Base-by-base conservation (phyloP, 163 green algal genomes). In the Chlamydomonas reinhardtii region DNA sequence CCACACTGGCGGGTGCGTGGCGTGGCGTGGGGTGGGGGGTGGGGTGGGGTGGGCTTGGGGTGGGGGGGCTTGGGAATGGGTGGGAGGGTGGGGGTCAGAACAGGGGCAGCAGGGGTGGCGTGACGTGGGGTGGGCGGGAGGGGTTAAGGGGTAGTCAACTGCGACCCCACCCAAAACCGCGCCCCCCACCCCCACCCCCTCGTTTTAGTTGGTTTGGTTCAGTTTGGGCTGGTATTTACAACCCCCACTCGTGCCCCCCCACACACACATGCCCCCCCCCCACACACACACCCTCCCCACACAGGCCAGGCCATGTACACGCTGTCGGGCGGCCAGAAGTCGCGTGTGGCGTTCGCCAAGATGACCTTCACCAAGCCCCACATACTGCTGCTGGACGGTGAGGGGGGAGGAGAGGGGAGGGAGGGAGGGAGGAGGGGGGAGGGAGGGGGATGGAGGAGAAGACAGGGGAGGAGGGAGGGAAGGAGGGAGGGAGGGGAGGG, bases 311-410 rank as follows among this genome's bases (percentile, higher is more conserved):
- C 92, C 85, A 75, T 96, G 61, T 94, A 94, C 83, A 95, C 94
- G 54, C 86, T 98, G n/a, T 96, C 90, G 14, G 96, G 96, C 22
- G 96, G 96, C 2, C 96, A 98, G 90, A 96, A 97, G 91, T 95
- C 89, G 81, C 88, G 96, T 20, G 90, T 98, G n/a, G 93, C 95
- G 22, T 95, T 98, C 83, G 96, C 94, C 37, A 97, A 96, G 92
- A 94, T 95, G 82, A 95, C 92, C 0, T 95, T 91, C 84, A 93
- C 86, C n/a, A 94, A 94, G 81, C 93, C 93, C 11, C 92, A 95
- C 85, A 93, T 96, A 71, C 82, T 97, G 75, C 88, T 97, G 61
- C 88, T 96, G 75, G 95, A 98, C 79, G 97, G 80, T 86, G 54
- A 27, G 79, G 37, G 69, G 76, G 17, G 35, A 16, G 25, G 32